phyloP scores from a whole-genome alignment of 345 rosid species.

The Salix exigua region DNA sequence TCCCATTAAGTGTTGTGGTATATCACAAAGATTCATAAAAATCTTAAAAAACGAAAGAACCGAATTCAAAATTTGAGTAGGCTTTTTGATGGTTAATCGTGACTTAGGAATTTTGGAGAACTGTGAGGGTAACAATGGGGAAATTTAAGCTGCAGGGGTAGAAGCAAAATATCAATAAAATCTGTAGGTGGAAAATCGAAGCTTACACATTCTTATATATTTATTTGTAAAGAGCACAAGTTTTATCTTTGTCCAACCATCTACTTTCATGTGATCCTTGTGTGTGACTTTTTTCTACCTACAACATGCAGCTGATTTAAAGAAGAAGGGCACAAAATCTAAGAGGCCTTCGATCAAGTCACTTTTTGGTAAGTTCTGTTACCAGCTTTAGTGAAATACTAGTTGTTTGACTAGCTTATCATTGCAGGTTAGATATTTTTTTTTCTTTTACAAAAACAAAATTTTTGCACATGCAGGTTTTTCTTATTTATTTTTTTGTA shows the following conservation, averaged over 20 bases:
- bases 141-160: neutral
- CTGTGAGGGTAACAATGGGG: neutral
- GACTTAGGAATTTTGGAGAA: neutral
- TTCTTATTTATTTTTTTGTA: too few species aligned
- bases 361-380: slow-evolving; percentile 25
- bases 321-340: slow-evolving; percentile 28
- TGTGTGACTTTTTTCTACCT: neutral
- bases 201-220: neutral
- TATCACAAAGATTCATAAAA: neutral
- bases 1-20: neutral
- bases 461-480: too few species aligned
- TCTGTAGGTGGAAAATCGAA: neutral
- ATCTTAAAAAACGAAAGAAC: neutral
- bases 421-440: too few species aligned
- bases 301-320: slow-evolving; percentile 22
- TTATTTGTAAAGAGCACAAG: neutral
- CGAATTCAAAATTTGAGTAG: neutral
- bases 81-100: neutral
- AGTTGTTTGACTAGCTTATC: too few species aligned
- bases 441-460: neutral
- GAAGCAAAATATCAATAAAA: too few species aligned
- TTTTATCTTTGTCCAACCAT: neutral
- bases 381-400: too few species aligned
- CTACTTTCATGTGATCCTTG: neutral
- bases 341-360: slow-evolving; percentile 35